A percentile compares a stretch with the other conserved stretches of the same genome.
These are phyloP conservation scores for Cryptococcus sp. DNA, from an alignment of 1,284 basidiomycete genomes.

Conservation along the genomic window DNA sequence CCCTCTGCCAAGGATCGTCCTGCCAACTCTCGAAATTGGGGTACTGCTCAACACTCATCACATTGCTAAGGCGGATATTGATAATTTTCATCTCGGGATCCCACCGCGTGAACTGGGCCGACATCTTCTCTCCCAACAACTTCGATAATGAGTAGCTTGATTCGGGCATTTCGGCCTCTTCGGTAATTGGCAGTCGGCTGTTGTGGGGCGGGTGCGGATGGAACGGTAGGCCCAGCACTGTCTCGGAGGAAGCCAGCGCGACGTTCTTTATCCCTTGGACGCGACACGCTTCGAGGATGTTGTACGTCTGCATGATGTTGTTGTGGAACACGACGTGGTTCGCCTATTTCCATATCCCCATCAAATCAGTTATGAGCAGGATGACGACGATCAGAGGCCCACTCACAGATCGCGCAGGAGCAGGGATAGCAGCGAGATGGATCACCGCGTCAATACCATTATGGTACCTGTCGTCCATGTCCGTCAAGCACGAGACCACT, in stretches of 20 bases:
- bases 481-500: slow-evolving; percentile 36
- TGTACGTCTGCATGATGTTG: slow-evolving; percentile 50
- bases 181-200: slow-evolving; percentile 46
- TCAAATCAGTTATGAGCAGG: background rate
- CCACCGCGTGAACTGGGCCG: slow-evolving; percentile 51
- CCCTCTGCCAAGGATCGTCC: slow-evolving; percentile 44
- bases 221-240: slow-evolving; percentile 52
- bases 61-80: slow-evolving; percentile 51
- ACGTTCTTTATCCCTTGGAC: slow-evolving; percentile 48
- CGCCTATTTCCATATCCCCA: slow-evolving; percentile 15
- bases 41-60: slow-evolving; percentile 52
- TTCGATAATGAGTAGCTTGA: slow-evolving; percentile 51
- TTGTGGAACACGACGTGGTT: slow-evolving; percentile 49
- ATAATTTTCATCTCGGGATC: slow-evolving; percentile 50
- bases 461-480: slow-evolving; percentile 29
- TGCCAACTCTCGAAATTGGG: slow-evolving; percentile 50
- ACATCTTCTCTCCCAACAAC: slow-evolving; percentile 52
- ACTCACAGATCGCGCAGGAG: slow-evolving; percentile 44
- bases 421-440: slow-evolving; percentile 52
- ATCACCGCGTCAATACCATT: slow-evolving; percentile 51
- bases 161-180: slow-evolving; percentile 49
- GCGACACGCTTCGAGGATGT: slow-evolving; percentile 52
- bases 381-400: background rate
- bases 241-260: slow-evolving; percentile 50
- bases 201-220: slow-evolving; percentile 39